phyloP scores from a whole-genome alignment of 164 flowering plant species.

The Vitis rotundifolia region DNA sequence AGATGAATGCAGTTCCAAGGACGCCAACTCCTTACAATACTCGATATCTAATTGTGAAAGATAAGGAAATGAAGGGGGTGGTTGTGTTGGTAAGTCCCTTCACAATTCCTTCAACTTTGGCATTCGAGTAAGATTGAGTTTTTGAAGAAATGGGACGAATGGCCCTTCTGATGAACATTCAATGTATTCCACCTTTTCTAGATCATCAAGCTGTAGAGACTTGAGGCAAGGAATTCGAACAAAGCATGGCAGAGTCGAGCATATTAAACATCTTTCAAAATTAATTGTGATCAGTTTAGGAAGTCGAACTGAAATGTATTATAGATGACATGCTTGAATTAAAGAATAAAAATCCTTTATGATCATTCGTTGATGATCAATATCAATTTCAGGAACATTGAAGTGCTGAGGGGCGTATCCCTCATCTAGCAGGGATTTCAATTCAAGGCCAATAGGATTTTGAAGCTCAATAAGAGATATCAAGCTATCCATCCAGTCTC shows the following conservation, averaged over 20 bases:
- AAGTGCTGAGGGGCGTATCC: no score
- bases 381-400: no score
- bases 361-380: no score
- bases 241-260: not conserved
- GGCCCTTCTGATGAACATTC: no score
- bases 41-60: no score
- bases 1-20: not conserved
- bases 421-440: no score
- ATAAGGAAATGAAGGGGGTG: no score
- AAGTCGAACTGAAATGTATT: not conserved
- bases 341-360: no score
- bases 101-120: slow-evolving; percentile 4
- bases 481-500: no score
- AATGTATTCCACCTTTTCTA: not conserved
- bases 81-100: not conserved
- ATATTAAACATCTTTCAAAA: not conserved
- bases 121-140: not conserved
- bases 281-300: not conserved
- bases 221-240: not conserved
- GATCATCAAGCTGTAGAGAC: not conserved
- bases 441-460: no score
- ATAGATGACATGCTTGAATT: no score
- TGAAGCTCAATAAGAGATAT: no score
- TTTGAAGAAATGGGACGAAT: not conserved
- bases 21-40: not conserved